Base-by-base conservation (phyloP, 441 rosid genomes). In the Flueggea neowawraea region DNA sequence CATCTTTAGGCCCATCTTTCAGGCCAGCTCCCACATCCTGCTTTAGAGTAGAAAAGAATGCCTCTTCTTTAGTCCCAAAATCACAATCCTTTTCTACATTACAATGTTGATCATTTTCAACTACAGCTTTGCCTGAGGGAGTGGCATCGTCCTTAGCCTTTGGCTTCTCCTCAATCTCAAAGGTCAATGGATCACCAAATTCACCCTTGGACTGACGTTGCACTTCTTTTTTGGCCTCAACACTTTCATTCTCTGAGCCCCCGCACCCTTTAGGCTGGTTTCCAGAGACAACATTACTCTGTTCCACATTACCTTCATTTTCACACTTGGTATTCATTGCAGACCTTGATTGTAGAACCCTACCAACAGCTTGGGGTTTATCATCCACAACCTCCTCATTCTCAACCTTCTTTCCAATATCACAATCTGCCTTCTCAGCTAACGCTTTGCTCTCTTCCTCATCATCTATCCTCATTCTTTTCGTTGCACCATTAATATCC, bases 341-440 rank as follows among this genome's bases (percentile, higher is more conserved):
- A 69, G 74, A 57, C 58, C 78, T 66, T 0, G 90, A 86, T 43
- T 87, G 78, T 45, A 91, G 78, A 65, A 80, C 80, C 72, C 84
- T 80, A 14, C 69, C 70, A 16, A 67, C 60, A 51, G 71, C 65
- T 60, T 55, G 73, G 55, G 67, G 47, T 55, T 67, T 70, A 52
- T 65, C 52, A 28, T 66, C 67, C 22, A 52, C 14, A n/a, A 52
- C 55, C 53, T 66, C 68, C 22, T 59, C 62, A 57, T 58, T 73
- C 31, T 28, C 61, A 47, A 15, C 73, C 59, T 63, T 82, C 68
- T 60, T 75, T 54, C 59, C 79, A 47, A 16, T 45, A 56, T 65
- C 64, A 47, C 22, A 69, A 56, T 69, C 69, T 52, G 51, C 75
- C 41, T 36, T 36, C 9, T 36, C 7, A 36, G 41, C 41, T 8